phyloP scores from a whole-genome alignment of 2,329 filamentous ascomycete genomes.

The Hymenoscyphus salicellus region DNA sequence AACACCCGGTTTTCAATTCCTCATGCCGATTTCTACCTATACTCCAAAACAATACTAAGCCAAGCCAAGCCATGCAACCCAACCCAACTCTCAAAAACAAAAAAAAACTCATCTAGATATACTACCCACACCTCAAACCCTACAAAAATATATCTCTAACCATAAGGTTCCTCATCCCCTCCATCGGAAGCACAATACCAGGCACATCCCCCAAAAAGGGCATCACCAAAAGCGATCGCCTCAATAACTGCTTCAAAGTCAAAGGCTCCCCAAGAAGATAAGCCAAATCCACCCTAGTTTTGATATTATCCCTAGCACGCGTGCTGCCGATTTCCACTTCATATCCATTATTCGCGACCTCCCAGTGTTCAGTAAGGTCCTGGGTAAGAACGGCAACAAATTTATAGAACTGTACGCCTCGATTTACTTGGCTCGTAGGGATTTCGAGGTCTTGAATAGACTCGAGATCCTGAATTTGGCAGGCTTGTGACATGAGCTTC shows the following conservation, averaged over 20 bases:
- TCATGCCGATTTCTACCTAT: background rate
- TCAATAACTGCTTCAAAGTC: slow-evolving; percentile 7
- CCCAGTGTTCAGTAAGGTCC: slow-evolving; percentile 11
- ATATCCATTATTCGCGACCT: slow-evolving; percentile 5
- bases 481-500: slow-evolving; percentile 14
- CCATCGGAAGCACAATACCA: background rate
- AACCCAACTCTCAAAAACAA: too few relatives aligned
- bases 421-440: background rate
- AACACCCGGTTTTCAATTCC: background rate
- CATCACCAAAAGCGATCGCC: slow-evolving; percentile 1
- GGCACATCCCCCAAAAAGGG: slow-evolving; percentile 2
- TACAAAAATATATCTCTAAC: background rate
- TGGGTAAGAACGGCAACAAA: slow-evolving; percentile 8
- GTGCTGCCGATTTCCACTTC: slow-evolving; percentile 6
- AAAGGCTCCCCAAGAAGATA: slow-evolving; percentile 4
- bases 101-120: too few relatives aligned
- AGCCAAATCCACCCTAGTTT: background rate
- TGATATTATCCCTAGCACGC: slow-evolving; percentile 4
- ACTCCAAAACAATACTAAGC: background rate
- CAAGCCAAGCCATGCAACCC: background rate
- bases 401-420: slow-evolving; percentile 9
- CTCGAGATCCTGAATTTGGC: background rate
- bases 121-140: background rate
- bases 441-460: background rate
- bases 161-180: background rate